phyloP scores from a whole-genome alignment of 2,329 filamentous ascomycete genomes.

The Epichloe sp. region DNA sequence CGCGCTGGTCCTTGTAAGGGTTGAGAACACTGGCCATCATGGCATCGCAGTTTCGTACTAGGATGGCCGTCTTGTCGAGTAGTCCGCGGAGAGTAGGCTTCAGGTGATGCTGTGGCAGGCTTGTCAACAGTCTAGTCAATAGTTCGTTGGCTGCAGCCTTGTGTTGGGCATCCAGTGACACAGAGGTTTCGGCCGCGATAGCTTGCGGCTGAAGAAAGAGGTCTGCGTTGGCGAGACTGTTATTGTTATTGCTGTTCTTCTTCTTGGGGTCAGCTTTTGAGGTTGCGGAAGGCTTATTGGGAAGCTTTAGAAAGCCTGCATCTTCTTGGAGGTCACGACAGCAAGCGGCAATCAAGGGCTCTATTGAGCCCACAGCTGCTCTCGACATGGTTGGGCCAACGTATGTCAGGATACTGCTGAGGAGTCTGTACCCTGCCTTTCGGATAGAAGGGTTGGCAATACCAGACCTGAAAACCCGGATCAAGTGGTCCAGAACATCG shows the following conservation, averaged over 20 bases:
- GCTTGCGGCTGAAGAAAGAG: constrained; percentile 44
- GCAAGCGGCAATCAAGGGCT: constrained; percentile 49
- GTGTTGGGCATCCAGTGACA: constrained; percentile 32
- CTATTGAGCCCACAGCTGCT: constrained; percentile 48
- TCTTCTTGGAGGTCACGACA: constrained; percentile 60
- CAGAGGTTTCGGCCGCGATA: constrained; percentile 16
- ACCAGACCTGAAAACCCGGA: constrained; percentile 54
- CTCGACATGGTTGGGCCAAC: constrained; percentile 56
- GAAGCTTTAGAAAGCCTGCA: constrained; percentile 31
- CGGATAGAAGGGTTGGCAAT: constrained; percentile 43
- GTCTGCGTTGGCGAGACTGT: constrained; percentile 51
- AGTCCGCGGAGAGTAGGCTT: constrained; percentile 60
- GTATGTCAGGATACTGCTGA: constrained; percentile 43
- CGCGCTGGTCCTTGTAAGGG: constrained; percentile 51
- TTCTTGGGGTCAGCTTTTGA: constrained; percentile 16
- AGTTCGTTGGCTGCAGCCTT: constrained; percentile 45
- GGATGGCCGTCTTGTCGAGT: constrained; percentile 69
- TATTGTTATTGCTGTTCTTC: constrained; percentile 16
- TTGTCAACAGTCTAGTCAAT: constrained; percentile 47
- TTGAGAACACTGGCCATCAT: constrained; percentile 77
- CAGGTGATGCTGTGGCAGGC: constrained; percentile 52
- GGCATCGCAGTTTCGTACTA: constrained; percentile 53
- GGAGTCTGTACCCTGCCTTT: constrained; percentile 43
- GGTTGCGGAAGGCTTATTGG: constrained; percentile 19
- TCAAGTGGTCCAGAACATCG: constrained; percentile 55